These are phyloP conservation scores for Marasmius tenuissimus DNA, from an alignment of 1,284 basidiomycete species.

Conservation along the genomic window DNA sequence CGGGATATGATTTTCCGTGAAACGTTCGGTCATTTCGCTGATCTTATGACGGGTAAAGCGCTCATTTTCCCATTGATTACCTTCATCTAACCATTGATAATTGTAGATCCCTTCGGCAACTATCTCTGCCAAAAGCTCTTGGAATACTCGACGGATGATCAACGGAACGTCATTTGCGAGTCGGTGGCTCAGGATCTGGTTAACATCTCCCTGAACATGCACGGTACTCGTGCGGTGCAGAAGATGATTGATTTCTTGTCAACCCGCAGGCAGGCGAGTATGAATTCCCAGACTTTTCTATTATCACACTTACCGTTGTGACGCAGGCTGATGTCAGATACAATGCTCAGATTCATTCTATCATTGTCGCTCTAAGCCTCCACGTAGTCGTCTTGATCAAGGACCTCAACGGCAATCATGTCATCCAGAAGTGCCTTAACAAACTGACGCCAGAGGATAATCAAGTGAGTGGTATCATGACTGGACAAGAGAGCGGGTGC, in stretches of 20 bases:
- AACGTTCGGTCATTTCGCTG: constrained; percentile 97
- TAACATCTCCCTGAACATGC: constrained; percentile 99
- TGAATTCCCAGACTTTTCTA: constrained; percentile 22
- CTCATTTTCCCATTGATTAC: background rate
- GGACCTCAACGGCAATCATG: constrained; percentile 99
- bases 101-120: constrained; percentile 96
- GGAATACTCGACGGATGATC: constrained; percentile 97
- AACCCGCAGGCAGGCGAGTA: constrained; percentile 86
- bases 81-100: background rate
- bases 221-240: constrained; percentile 98
- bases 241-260: constrained; percentile 99
- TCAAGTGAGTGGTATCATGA: constrained; percentile 55
- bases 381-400: constrained; percentile 99
- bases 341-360: constrained; percentile 92
- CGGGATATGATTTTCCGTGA: constrained; percentile 99
- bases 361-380: constrained; percentile 94
- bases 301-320: constrained; percentile 42
- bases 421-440: constrained; percentile 99
- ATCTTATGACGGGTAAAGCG: constrained; percentile 89
- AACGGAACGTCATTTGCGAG: constrained; percentile 96
- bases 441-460: constrained; percentile 97
- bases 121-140: constrained; percentile 99
- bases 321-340: constrained; percentile 75
- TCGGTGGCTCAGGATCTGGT: constrained; percentile 97
- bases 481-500: constrained; percentile 8